Conservation (phyloP, 139 green algal genomes). For the Edaphochlamys debaryana region DNA sequence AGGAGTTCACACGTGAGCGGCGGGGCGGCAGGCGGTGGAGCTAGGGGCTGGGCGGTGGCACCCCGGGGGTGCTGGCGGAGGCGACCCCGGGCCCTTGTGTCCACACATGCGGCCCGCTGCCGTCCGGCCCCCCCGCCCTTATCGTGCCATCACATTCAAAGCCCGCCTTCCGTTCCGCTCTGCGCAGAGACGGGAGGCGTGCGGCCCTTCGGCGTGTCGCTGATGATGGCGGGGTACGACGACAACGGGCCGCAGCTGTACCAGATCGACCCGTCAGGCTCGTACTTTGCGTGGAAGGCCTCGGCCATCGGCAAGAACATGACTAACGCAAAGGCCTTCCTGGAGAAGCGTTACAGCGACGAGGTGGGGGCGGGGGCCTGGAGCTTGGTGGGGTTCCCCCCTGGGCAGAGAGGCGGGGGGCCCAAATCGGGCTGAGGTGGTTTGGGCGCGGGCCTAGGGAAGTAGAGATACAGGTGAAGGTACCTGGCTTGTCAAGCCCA, state of each 20-base stretch:
- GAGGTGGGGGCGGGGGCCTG: slow-evolving; percentile 78
- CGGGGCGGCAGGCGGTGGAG: too few species aligned
- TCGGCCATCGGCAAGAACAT: slow-evolving; percentile 97
- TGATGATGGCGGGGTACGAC: slow-evolving; percentile 96
- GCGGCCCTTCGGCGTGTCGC: slow-evolving; percentile 96
- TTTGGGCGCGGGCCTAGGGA: too few species aligned
- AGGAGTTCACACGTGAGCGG: slow-evolving; percentile 97
- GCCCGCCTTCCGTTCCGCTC: too few species aligned
- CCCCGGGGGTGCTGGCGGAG: neutral
- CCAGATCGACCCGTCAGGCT: slow-evolving; percentile 96
- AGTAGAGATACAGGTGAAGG: too few species aligned
- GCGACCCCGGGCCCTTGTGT: neutral
- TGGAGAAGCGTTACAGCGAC: slow-evolving; percentile 93
- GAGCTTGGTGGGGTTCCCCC: too few species aligned
- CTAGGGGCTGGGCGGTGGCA: too few species aligned
- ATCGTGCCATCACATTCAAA: too few species aligned
- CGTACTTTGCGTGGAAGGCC: slow-evolving; percentile 98
- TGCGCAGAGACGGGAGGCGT: slow-evolving; percentile 92
- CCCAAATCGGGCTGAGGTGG: too few species aligned
- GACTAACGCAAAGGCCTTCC: slow-evolving; percentile 92
- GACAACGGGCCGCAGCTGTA: slow-evolving; percentile 97
- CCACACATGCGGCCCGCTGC: too few species aligned
- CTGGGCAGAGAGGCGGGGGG: too few species aligned
- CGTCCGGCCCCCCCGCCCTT: too few species aligned
- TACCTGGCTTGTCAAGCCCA: too few species aligned